Conservation (phyloP, 2,329 filamentous ascomycete genomes). For the Trichoderma lentiforme region DNA sequence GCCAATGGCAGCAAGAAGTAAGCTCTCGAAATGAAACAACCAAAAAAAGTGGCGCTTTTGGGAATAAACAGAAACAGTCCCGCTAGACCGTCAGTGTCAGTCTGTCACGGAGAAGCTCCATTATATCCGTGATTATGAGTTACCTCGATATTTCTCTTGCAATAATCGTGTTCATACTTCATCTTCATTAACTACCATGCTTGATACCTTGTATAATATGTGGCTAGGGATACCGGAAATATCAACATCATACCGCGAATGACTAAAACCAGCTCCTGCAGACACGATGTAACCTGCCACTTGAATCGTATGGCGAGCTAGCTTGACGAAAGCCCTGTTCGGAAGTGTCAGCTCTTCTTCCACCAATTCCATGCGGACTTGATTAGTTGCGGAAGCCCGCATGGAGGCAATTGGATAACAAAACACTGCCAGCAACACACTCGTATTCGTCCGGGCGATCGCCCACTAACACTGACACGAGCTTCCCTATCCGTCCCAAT, state of each 20-base stretch:
- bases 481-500: background rate
- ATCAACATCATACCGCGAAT: background rate
- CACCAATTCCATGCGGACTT: background rate
- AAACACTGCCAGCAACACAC: background rate
- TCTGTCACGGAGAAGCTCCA: background rate
- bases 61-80: background rate
- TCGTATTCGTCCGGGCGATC: background rate
- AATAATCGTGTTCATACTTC: background rate
- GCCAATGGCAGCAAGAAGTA: background rate
- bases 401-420: background rate
- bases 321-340: background rate
- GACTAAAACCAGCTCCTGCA: background rate
- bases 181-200: background rate
- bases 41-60: background rate
- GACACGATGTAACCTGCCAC: background rate
- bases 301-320: background rate
- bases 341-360: background rate
- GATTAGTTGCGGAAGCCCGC: background rate
- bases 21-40: background rate
- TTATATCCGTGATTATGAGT: background rate
- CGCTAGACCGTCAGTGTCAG: background rate
- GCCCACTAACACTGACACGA: background rate
- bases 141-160: background rate
- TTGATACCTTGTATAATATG: background rate
- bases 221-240: background rate